phyloP scores from a whole-genome alignment of 2,329 filamentous ascomycete species.

The Venturia oleaginea region DNA sequence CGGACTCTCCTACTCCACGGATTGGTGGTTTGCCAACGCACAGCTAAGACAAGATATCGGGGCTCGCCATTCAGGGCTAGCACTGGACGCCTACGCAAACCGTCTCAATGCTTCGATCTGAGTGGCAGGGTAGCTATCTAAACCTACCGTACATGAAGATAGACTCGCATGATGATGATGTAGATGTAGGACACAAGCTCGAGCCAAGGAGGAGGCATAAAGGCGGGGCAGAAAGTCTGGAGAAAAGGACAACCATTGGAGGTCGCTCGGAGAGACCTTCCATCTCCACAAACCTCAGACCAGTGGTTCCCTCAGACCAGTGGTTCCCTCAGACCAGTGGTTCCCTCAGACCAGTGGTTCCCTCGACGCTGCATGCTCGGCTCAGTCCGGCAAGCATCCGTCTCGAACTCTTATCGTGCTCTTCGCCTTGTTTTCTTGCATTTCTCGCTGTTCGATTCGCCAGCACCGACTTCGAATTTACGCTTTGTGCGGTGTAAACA shows the following conservation, averaged over 20 bases:
- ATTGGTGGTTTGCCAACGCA: neutral
- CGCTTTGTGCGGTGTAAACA: neutral
- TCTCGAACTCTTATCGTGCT: neutral
- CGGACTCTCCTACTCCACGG: neutral
- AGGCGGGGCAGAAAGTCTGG: conserved; percentile 1
- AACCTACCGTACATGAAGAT: neutral
- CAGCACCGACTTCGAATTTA: neutral
- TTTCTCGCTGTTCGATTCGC: neutral
- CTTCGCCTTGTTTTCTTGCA: neutral
- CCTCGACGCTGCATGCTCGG: neutral
- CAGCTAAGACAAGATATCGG: neutral
- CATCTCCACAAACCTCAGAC: neutral
- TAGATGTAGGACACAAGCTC: neutral
- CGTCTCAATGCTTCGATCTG: neutral
- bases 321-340: neutral
- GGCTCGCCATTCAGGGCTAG: neutral
- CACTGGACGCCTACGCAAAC: neutral
- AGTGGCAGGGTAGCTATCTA: neutral
- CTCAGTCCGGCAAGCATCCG: neutral
- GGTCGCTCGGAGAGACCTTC: neutral
- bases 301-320: neutral
- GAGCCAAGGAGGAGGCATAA: neutral
- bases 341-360: too few species aligned
- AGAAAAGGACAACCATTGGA: conserved; percentile 4
- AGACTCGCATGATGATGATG: conserved; percentile 6